Evolutionary conservation across 192 early-diverging fungal genomes (phyloP).

Genomic region (Coemansia sp.): DNA sequence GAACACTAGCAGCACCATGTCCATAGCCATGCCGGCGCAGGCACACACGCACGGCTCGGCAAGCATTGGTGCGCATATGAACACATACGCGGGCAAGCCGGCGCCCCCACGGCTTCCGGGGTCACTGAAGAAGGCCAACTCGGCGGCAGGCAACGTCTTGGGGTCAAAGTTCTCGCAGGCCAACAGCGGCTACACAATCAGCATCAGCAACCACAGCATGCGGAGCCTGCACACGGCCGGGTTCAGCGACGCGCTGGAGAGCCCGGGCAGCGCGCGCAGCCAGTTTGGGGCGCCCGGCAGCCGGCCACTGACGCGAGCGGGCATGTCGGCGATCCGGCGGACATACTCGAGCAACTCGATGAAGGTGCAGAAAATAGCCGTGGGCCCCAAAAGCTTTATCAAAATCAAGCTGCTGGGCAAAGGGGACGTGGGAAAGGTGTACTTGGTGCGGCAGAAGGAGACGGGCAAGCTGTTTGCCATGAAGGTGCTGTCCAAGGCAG

Average conservation of each 20-base stretch:
- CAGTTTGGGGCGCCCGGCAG: slow-evolving; percentile 21
- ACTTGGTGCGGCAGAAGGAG: slow-evolving; percentile 84
- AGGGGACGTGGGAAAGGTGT: slow-evolving; percentile 97
- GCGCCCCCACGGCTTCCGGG: slow-evolving; percentile 25
- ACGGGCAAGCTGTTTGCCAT: slow-evolving; percentile 86
- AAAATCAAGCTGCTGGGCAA: slow-evolving; percentile 92
- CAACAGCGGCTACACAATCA: slow-evolving; percentile 36
- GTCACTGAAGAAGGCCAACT: slow-evolving; percentile 48
- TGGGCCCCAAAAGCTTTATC: slow-evolving; percentile 81
- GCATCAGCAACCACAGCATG: slow-evolving; percentile 51
- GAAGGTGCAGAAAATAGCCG: slow-evolving; percentile 76
- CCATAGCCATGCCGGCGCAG: slow-evolving; percentile 42
- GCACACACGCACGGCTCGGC: slow-evolving; percentile 42
- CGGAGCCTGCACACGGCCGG: slow-evolving; percentile 32
- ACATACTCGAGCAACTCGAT: slow-evolving; percentile 82
- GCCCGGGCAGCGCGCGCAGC: slow-evolving; percentile 46
- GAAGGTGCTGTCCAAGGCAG: slow-evolving; percentile 94
- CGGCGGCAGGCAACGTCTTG: slow-evolving; percentile 34
- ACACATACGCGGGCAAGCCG: slow-evolving; percentile 19
- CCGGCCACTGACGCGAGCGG: slow-evolving; percentile 42
- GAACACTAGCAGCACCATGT: slow-evolving; percentile 14
- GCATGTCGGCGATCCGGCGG: slow-evolving; percentile 60
- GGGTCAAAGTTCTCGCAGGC: slow-evolving; percentile 26
- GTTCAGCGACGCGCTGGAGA: slow-evolving; percentile 44
- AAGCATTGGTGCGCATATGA: slow-evolving; percentile 17